Conservation (phyloP, 2,329 filamentous ascomycete species). For the Herpotrichia juniperi region DNA sequence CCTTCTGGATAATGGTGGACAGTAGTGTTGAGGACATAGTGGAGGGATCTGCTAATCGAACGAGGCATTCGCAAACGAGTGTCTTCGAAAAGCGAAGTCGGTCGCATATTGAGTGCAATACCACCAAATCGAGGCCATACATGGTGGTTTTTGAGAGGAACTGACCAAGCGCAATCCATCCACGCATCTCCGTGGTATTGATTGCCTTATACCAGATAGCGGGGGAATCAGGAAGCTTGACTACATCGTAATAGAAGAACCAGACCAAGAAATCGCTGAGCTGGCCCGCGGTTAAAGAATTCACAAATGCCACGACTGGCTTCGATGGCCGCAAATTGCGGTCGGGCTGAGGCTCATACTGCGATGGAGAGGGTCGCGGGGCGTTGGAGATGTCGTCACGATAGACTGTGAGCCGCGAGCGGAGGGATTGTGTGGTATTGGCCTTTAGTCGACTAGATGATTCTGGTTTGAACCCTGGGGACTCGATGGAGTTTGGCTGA, state of each 20-base stretch:
- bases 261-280: constrained; percentile 29
- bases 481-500: too few species aligned
- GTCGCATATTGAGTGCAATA: constrained; percentile 25
- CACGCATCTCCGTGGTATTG: constrained; percentile 23
- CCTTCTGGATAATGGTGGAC: constrained; percentile 4
- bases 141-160: constrained; percentile 11
- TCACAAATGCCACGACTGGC: constrained; percentile 21
- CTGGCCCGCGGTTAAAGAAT: constrained; percentile 14
- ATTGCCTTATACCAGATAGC: constrained; percentile 21
- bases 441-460: too few species aligned
- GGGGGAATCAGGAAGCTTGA: constrained; percentile 23
- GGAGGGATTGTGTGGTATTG: too few species aligned
- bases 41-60: constrained; percentile 17
- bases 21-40: constrained; percentile 22
- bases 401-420: too few species aligned
- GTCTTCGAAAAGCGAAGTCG: constrained; percentile 11
- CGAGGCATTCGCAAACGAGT: constrained; percentile 15
- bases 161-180: constrained; percentile 25
- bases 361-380: too few species aligned
- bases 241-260: constrained; percentile 30
- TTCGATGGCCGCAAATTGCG: too few species aligned
- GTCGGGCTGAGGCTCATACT: too few species aligned
- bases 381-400: too few species aligned
- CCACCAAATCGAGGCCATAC: constrained; percentile 20
- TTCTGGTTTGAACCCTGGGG: too few species aligned